Percentiles rank a stretch among this genome's conserved stretches.
Evolutionary conservation across 352 stramenopile genomes (phyloP).

Genomic region (Pythium guiyangense): DNA sequence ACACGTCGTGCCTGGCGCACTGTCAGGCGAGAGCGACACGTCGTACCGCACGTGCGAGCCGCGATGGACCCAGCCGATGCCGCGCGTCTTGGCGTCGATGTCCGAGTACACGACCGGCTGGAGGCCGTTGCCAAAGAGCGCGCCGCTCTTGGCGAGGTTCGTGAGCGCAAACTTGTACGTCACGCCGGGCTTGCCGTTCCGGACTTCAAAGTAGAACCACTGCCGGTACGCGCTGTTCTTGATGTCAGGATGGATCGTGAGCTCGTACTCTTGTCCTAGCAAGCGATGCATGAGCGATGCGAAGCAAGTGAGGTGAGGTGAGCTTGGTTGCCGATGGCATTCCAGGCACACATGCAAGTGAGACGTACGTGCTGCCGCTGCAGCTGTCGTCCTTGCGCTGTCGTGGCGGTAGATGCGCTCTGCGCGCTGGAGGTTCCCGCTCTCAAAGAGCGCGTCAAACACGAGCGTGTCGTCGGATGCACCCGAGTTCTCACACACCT

Average conservation of each 20-base stretch:
- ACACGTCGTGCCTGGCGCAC: constrained; percentile 38
- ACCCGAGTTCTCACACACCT: constrained; percentile 26
- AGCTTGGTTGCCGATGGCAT: not conserved
- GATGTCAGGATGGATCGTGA: constrained; percentile 69
- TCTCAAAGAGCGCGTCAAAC: constrained; percentile 79
- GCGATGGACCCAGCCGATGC: constrained; percentile 53
- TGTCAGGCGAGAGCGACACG: constrained; percentile 24
- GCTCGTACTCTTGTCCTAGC: constrained; percentile 59
- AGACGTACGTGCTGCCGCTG: not conserved
- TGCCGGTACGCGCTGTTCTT: constrained; percentile 84
- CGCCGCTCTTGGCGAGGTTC: constrained; percentile 80
- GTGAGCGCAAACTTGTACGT: constrained; percentile 68
- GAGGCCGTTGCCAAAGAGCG: constrained; percentile 77
- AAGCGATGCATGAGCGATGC: not conserved
- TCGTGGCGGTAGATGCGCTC: constrained; percentile 48
- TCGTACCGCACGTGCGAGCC: constrained; percentile 66
- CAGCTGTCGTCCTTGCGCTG: not conserved
- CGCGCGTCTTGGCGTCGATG: constrained; percentile 30
- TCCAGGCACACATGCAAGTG: not conserved
- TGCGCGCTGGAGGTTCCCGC: constrained; percentile 54
- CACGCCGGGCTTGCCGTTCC: constrained; percentile 40
- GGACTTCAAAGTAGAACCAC: constrained; percentile 90
- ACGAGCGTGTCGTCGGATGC: constrained; percentile 46
- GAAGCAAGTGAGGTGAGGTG: not conserved
- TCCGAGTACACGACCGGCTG: constrained; percentile 80